Evolutionary conservation across 2,329 filamentous ascomycete genomes (phyloP).

Genomic region (Rugonectria rugulosa): DNA sequence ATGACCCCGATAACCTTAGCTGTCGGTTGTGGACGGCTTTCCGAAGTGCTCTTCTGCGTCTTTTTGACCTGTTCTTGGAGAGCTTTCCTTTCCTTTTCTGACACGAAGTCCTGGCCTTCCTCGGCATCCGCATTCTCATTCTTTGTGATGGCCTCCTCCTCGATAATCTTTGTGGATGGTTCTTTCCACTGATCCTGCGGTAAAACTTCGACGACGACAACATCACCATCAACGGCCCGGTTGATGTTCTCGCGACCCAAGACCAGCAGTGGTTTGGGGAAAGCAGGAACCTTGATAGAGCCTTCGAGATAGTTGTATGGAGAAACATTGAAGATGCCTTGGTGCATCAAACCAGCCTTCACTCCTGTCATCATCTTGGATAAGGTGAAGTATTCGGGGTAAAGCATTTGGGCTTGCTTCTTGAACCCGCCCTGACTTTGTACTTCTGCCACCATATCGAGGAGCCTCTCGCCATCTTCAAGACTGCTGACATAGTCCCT

Average conservation of each 20-base stretch:
- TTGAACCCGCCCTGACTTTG: slow-evolving; percentile 72
- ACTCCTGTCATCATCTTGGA: slow-evolving; percentile 95
- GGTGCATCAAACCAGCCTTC: slow-evolving; percentile 87
- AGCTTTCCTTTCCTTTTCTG: slow-evolving; percentile 83
- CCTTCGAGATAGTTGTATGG: slow-evolving; percentile 98
- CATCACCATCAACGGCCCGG: slow-evolving; percentile 87
- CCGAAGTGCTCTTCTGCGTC: slow-evolving; percentile 77
- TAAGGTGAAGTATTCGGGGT: slow-evolving; percentile 86
- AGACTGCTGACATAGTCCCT: slow-evolving; percentile 83
- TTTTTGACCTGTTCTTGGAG: slow-evolving; percentile 91
- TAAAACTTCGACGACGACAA: slow-evolving; percentile 91
- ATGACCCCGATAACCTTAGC: slow-evolving; percentile 90
- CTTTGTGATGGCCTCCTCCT: slow-evolving; percentile 89
- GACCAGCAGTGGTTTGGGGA: slow-evolving; percentile 86
- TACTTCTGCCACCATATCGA: slow-evolving; percentile 91
- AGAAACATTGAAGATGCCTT: slow-evolving; percentile 95
- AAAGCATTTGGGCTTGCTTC: slow-evolving; percentile 74
- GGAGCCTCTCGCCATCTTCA: slow-evolving; percentile 81
- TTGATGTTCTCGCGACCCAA: slow-evolving; percentile 97
- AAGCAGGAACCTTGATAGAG: slow-evolving; percentile 87
- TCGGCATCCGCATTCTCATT: slow-evolving; percentile 94
- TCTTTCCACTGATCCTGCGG: slow-evolving; percentile 97
- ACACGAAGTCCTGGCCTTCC: slow-evolving; percentile 78
- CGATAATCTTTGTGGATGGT: slow-evolving; percentile 93
- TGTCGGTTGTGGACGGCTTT: slow-evolving; percentile 86